Conservation (phyloP, 108 stramenopile species). For the Cafeteria roenbergensis region DNA sequence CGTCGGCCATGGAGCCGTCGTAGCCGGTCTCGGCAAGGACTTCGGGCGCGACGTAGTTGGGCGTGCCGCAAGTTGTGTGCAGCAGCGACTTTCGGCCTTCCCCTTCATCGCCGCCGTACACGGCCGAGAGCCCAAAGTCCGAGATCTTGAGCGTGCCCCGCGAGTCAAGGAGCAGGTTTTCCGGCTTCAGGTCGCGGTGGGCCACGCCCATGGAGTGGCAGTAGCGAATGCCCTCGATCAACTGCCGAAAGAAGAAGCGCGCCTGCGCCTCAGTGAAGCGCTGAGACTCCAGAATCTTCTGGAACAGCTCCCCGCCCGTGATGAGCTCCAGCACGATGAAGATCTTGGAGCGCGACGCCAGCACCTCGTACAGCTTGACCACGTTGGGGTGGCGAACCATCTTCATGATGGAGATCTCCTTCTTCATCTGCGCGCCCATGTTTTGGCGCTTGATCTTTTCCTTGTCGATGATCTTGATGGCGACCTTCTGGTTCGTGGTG, state of each 20-base stretch:
- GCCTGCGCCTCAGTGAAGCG: slow-evolving; percentile 55
- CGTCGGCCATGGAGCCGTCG: slow-evolving; percentile 9
- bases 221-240: slow-evolving; percentile 60
- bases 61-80: slow-evolving; percentile 6
- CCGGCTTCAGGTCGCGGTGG: slow-evolving; percentile 46
- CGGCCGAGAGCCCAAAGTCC: slow-evolving; percentile 46
- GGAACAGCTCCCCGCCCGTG: slow-evolving; percentile 62
- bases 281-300: slow-evolving; percentile 54
- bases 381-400: slow-evolving; percentile 62
- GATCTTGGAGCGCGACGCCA: slow-evolving; percentile 57
- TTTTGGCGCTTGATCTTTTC: slow-evolving; percentile 64
- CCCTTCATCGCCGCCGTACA: slow-evolving; percentile 44
- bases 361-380: slow-evolving; percentile 50
- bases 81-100: slow-evolving; percentile 19
- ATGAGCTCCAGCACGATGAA: slow-evolving; percentile 65
- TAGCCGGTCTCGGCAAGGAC: slow-evolving; percentile 4
- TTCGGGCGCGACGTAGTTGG: background rate
- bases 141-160: slow-evolving; percentile 38
- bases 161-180: slow-evolving; percentile 44
- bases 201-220: slow-evolving; percentile 47
- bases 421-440: slow-evolving; percentile 69
- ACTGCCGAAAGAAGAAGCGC: slow-evolving; percentile 56
- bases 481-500: slow-evolving; percentile 40
- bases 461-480: slow-evolving; percentile 71
- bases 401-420: slow-evolving; percentile 58